Conservation (phyloP, 768 basidiomycete species). For the Tulasnella sp. region DNA sequence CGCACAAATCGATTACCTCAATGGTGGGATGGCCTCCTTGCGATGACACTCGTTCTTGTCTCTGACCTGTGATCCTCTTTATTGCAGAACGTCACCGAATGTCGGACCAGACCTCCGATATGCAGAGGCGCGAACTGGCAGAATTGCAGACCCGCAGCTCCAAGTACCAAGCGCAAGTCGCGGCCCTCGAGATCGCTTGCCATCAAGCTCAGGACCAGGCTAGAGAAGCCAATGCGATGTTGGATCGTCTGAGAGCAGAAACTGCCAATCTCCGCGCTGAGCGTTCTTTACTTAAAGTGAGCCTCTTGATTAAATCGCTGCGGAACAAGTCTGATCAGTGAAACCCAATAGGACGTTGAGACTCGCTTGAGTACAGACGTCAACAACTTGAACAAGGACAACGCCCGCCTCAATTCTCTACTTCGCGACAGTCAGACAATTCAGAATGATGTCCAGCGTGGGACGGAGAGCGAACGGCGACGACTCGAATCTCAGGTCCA, state of each 20-base stretch:
- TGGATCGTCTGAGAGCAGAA: constrained; percentile 79
- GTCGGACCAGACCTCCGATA: constrained; percentile 54
- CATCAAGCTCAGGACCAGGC: constrained; percentile 62
- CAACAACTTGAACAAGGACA: constrained; percentile 65
- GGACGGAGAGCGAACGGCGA: constrained; percentile 71
- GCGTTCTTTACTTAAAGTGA: constrained; percentile 87
- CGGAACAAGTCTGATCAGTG: background rate
- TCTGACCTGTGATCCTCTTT: background rate
- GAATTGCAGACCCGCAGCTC: constrained; percentile 60
- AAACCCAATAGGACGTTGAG: constrained; percentile 56
- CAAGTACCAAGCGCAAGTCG: constrained; percentile 64
- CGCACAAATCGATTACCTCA: constrained; percentile 69
- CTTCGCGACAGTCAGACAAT: constrained; percentile 87
- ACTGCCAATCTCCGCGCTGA: constrained; percentile 83
- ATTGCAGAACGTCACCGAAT: constrained; percentile 29
- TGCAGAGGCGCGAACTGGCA: constrained; percentile 58
- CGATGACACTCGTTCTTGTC: background rate
- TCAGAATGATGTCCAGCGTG: constrained; percentile 79
- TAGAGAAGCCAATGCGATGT: constrained; percentile 45
- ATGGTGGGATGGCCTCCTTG: constrained; percentile 43
- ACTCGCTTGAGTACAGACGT: constrained; percentile 78
- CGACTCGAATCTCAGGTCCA: constrained; percentile 74
- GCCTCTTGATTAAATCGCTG: constrained; percentile 14
- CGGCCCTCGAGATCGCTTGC: constrained; percentile 66
- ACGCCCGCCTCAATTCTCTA: constrained; percentile 76